These are phyloP conservation scores for Boletellus ananiceps DNA, from an alignment of 768 basidiomycete genomes.

Conservation along the genomic window DNA sequence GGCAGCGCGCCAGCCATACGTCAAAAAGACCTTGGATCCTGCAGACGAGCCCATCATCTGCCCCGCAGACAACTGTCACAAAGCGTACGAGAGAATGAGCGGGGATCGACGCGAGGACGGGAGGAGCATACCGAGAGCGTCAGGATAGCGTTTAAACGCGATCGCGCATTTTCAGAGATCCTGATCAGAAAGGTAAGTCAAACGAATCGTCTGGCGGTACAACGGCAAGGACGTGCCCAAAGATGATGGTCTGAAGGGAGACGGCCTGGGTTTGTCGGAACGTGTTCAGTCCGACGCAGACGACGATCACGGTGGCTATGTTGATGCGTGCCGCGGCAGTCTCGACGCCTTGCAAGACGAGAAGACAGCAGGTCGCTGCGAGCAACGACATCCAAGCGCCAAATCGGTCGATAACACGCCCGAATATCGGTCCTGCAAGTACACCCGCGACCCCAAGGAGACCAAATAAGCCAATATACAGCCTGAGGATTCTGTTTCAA, in stretches of 20 bases:
- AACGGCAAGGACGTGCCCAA: conserved; percentile 9
- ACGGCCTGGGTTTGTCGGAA: conserved; percentile 39
- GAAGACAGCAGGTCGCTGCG: conserved; percentile 25
- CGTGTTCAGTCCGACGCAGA: conserved; percentile 36
- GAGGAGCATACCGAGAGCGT: conserved; percentile 21
- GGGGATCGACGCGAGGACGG: not conserved
- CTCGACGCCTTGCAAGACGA: conserved; percentile 30
- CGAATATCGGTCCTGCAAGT: conserved; percentile 18
- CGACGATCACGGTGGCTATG: conserved; percentile 35
- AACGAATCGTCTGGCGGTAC: not conserved
- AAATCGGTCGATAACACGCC: conserved; percentile 21
- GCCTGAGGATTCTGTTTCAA: conserved; percentile 3
- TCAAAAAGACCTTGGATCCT: conserved; percentile 37
- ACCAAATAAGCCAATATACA: conserved; percentile 45
- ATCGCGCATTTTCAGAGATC: conserved; percentile 23
- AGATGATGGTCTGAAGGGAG: conserved; percentile 23
- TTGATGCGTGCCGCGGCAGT: conserved; percentile 35
- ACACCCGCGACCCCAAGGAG: conserved; percentile 41
- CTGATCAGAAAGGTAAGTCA: conserved; percentile 10
- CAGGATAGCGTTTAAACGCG: conserved; percentile 27
- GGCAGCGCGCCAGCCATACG: conserved; percentile 36
- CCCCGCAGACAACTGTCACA: conserved; percentile 28
- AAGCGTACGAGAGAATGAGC: not conserved
- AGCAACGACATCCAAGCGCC: conserved; percentile 42
- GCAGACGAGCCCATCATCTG: conserved; percentile 42